Base-by-base conservation (phyloP, 768 basidiomycete species). In the Clavaria fumosa region DNA sequence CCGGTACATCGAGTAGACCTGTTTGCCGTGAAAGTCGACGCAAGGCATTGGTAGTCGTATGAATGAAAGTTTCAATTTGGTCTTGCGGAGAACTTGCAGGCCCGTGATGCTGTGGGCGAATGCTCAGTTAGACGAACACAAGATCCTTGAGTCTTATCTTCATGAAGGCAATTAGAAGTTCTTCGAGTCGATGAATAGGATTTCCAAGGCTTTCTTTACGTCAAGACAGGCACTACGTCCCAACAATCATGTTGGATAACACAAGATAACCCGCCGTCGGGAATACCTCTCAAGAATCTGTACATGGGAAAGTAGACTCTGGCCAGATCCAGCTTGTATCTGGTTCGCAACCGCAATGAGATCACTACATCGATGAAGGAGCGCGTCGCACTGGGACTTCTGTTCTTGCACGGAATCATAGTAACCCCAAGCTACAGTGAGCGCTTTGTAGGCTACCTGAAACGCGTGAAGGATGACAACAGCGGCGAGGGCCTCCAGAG, bases 61-160 rank as follows among this genome's bases (percentile, higher is more conserved):
- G 37, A 12, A 49, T 43, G 32, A 48, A 50, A n/a, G 21, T 22
- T 27, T 48, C 43, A 7, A 43, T 34, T 7, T 45, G 43, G 19
- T 43, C 40, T 11, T 40, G 34, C 20, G 15, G 18, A 15, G 12
- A 3, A 11, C 32, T 23, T 7, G 20, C 31, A 10, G 18, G n/a
- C 26, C 7, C 7, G 28, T 22, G 23, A 11, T 18, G 23, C 9
- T 11, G 23, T 18, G 30, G 18, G 26, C 24, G n/a, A 17, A 10
- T 5, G 23, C 3, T 18, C 15, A 15, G n/a, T 15, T 10, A 12
- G 23, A 9, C 11, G 11, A 32, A 37, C 20, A 30, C 12, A 32
- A 23, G 21, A 4, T 26, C 17, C 26, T 9, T 28, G 9, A 14
- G 14, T 23, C 34, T 20, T 39, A 50, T 47, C 43, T 48, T 50